A percentile compares a stretch with the other conserved stretches of the same genome.
Evolutionary conservation across 2,329 filamentous ascomycete species (phyloP).

Genomic region (Tolypocladium endophyticum): DNA sequence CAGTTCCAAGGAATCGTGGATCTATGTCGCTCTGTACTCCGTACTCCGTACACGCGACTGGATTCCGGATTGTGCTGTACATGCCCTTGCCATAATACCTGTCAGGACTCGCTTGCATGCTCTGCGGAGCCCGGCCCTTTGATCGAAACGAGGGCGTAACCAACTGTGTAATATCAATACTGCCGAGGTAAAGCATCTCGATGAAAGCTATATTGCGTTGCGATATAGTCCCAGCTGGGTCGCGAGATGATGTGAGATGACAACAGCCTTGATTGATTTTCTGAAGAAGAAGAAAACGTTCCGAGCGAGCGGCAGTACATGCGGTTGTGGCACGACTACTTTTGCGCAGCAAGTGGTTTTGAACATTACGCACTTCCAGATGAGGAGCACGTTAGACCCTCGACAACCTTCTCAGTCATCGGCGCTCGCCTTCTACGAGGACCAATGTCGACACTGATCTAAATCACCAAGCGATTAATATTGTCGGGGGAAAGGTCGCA

Average conservation of each 20-base stretch:
- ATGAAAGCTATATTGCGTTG: not conserved
- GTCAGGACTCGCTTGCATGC: not conserved
- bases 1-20: not conserved
- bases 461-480: not conserved
- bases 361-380: not conserved
- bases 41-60: not conserved
- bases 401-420: not conserved
- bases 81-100: no score
- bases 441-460: not conserved
- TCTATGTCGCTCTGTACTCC: not conserved
- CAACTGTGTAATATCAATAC: not conserved
- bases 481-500: not conserved
- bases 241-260: not conserved
- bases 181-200: not conserved
- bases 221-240: not conserved
- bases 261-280: no score
- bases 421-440: not conserved
- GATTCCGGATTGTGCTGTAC: not conserved
- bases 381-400: not conserved
- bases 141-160: not conserved
- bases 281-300: no score
- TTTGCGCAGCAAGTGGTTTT: not conserved
- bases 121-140: not conserved
- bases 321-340: not conserved
- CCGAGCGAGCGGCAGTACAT: not conserved